A percentile compares a stretch with the other conserved stretches of the same genome.
phyloP scores from a whole-genome alignment of 75 land plant species.

The Selaginella tamariscina region DNA sequence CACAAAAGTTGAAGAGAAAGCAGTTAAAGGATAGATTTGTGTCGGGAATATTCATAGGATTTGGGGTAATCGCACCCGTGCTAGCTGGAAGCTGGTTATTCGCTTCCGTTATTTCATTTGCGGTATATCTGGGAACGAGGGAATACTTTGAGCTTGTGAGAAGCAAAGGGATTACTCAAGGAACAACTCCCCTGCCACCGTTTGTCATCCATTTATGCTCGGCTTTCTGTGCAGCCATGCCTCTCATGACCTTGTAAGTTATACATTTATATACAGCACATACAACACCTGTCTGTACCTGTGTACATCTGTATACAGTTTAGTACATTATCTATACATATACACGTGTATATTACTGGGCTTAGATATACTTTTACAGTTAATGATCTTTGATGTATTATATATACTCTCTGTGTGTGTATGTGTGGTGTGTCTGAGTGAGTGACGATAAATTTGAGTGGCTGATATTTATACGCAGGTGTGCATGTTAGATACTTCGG shows the following conservation, averaged over 20 bases:
- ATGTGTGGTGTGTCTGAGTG: neutral
- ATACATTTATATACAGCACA: too few species aligned
- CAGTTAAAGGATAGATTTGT: constrained; percentile 71
- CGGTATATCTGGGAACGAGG: constrained; percentile 45
- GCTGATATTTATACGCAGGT: neutral
- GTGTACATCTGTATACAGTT: too few species aligned
- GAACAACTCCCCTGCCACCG: constrained; percentile 94
- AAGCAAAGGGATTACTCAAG: constrained; percentile 69
- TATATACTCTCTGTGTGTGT: neutral
- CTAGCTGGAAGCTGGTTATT: constrained; percentile 94
- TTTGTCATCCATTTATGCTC: constrained; percentile 73
- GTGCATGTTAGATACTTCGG: constrained; percentile 53
- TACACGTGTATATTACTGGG: too few species aligned
- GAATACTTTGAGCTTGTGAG: constrained; percentile 96
- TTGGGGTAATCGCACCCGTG: constrained; percentile 51
- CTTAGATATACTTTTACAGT: too few species aligned
- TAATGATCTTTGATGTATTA: neutral
- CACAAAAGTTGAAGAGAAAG: constrained; percentile 19
- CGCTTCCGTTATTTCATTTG: constrained; percentile 43
- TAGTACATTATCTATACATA: too few species aligned
- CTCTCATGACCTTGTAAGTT: constrained; percentile 73
- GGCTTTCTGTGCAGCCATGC: constrained; percentile 79
- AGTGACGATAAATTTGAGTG: neutral
- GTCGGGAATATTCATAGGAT: constrained; percentile 67
- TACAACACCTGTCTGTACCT: too few species aligned